These are phyloP conservation scores for Chytridiales sp. DNA, from an alignment of 371 early-diverging fungal species.

Conservation along the genomic window DNA sequence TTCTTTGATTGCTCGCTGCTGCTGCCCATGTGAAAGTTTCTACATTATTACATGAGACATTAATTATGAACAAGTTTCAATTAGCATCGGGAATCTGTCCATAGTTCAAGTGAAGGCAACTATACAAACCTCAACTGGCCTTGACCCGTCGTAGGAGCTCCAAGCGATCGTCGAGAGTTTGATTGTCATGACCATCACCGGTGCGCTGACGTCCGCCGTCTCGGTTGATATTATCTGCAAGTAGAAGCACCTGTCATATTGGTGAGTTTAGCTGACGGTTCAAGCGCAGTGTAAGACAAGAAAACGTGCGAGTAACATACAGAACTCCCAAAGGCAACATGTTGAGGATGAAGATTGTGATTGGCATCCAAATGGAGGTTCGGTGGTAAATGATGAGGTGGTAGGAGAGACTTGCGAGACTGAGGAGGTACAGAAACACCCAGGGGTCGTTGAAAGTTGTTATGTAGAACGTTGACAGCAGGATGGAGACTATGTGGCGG, in stretches of 20 bases:
- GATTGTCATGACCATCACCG: constrained; percentile 83
- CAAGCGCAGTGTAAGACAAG: no score
- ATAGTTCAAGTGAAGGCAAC: not conserved
- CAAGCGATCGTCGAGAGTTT: constrained; percentile 84
- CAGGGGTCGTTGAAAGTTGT: constrained; percentile 3
- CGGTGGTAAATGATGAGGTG: not conserved
- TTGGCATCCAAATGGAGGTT: constrained; percentile 11
- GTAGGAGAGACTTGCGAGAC: not conserved
- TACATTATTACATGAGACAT: not conserved
- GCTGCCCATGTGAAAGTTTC: constrained; percentile 52
- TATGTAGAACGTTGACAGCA: not conserved
- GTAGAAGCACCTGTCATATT: not conserved
- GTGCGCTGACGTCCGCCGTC: constrained; percentile 72
- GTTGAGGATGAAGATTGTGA: constrained; percentile 21
- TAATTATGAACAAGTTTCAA: not conserved
- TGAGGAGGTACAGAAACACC: constrained; percentile 10
- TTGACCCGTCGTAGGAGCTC: constrained; percentile 67
- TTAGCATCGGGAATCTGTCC: not conserved
- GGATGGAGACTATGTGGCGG: constrained; percentile 9
- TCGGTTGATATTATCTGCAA: not conserved
- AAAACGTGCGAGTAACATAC: not conserved
- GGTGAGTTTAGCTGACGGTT: no score
- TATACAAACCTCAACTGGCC: constrained; percentile 25
- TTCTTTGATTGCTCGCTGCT: constrained; percentile 53
- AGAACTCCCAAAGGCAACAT: not conserved